phyloP scores from a whole-genome alignment of 2,329 filamentous ascomycete genomes.

The Stenocarpella maydis region DNA sequence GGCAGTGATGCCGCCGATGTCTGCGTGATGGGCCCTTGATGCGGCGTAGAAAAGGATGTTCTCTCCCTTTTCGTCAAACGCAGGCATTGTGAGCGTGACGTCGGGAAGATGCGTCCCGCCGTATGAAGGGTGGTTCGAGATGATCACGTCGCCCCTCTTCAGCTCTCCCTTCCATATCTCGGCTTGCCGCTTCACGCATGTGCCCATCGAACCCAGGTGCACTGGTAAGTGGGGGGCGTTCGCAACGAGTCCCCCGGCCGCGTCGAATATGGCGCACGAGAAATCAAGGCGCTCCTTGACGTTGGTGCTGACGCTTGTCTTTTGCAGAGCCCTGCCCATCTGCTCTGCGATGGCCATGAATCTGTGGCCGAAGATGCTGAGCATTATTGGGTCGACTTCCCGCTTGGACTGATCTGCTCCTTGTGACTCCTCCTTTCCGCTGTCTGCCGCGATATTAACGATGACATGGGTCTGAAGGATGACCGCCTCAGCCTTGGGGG shows the following conservation, averaged over 20 bases:
- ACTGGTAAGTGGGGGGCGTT: conserved; percentile 85
- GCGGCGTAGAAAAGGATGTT: conserved; percentile 85
- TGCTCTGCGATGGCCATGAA: conserved; percentile 90
- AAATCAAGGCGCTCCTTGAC: conserved; percentile 86
- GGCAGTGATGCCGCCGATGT: conserved; percentile 84
- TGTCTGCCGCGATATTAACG: conserved; percentile 77
- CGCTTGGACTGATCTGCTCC: conserved; percentile 45
- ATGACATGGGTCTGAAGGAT: conserved; percentile 88
- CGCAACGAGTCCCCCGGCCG: conserved; percentile 77
- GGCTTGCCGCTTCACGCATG: conserved; percentile 79
- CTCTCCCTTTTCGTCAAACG: conserved; percentile 71
- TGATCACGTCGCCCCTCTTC: conserved; percentile 81
- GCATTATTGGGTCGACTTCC: conserved; percentile 77
- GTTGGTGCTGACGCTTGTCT: conserved; percentile 81
- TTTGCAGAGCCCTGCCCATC: conserved; percentile 81
- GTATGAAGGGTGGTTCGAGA: conserved; percentile 85
- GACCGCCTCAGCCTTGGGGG: conserved; percentile 77
- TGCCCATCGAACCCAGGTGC: conserved; percentile 86
- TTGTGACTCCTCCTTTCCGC: conserved; percentile 43
- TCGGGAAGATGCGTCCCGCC: conserved; percentile 86
- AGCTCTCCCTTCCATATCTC: conserved; percentile 82
- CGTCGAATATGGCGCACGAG: conserved; percentile 82
- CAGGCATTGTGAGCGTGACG: conserved; percentile 82
- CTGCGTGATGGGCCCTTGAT: conserved; percentile 81
- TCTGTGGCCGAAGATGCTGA: conserved; percentile 81